Evolutionary conservation across 139 green algal genomes (phyloP), one percentile per base, ranked within the genome.

Genomic region (Tetraselmis chui): DNA sequence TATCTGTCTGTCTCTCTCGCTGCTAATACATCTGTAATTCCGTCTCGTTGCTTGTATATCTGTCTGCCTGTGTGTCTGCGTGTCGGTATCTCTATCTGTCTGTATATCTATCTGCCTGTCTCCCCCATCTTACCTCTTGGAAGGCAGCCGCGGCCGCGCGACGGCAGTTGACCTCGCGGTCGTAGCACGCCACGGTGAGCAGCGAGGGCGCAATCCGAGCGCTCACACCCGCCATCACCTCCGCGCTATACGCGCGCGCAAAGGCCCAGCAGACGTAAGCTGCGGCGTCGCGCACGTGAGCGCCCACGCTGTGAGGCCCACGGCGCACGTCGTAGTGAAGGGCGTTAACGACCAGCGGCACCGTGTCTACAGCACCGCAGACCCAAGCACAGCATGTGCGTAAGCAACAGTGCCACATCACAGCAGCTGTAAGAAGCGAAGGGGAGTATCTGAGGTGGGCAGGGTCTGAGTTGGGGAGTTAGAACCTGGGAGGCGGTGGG

Each of bases 221-320:
- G 0, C 94, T 80, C 28, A 76, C 81, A 1, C 45, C 80, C 1
- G 79, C 80, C 81, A 98, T 83, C 18, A 86, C 85, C 11, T 91
- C 81, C 0, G 92, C 89, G 0, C 89, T 85, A 80, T 98, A 98
- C 1, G 96, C 93, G 0, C 97, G 89, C 0, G 95, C 92, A 86
- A 98, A 93, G 0, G 95, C 94, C 97, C 97, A 99, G 90, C 93
- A 98, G 24, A 98, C 97, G 85, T 99, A 99, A 0, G 94, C 92
- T 2, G 94, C 97, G 0, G 97, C 96, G 83, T 99, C 96, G 1
- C 97, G 88, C 31, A 99, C 97, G 83, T 98, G 92, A 24, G 95
- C 91, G 0, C 97, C 97, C 28, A 99, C 92, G 83, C 87, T 93
- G 93, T 96, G 92, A 0, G 95, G 84, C 0, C 96, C 97, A 2